Conservation (phyloP, 495 filamentous ascomycete genomes). For the Cercophora scortea region DNA sequence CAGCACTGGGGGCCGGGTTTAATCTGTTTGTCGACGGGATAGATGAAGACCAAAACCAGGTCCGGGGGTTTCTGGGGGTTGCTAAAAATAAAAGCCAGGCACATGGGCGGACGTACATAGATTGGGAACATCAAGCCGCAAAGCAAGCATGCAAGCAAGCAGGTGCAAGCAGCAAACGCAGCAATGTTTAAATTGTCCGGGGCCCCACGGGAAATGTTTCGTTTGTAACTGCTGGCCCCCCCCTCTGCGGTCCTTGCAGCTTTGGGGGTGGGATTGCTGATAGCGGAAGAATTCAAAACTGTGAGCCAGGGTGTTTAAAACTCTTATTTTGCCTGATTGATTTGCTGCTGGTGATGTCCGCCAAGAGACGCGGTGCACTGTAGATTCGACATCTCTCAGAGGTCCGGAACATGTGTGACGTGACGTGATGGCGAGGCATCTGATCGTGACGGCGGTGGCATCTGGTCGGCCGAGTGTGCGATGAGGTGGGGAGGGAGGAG, state of each 20-base stretch:
- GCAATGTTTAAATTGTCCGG: background rate
- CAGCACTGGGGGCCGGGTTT: background rate
- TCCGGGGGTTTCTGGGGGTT: background rate
- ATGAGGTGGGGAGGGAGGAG: background rate
- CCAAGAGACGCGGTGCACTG: slow-evolving; percentile 1
- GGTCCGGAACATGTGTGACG: background rate
- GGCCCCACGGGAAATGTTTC: background rate
- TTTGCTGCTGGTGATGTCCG: background rate
- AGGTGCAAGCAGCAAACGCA: too few relatives aligned
- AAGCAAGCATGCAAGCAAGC: too few relatives aligned
- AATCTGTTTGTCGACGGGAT: background rate
- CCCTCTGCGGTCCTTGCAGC: background rate
- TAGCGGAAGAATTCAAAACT: slow-evolving; percentile 3
- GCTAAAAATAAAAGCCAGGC: background rate
- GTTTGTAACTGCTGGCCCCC: background rate
- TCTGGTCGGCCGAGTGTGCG: background rate
- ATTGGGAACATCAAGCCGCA: too few relatives aligned
- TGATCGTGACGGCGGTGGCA: background rate
- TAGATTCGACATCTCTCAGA: background rate
- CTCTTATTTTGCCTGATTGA: background rate
- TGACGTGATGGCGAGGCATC: background rate
- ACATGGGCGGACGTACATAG: background rate
- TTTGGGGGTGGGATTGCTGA: background rate
- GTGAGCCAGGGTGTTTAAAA: background rate
- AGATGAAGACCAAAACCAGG: background rate